Percentiles rank a stretch among this genome's conserved stretches.
Evolutionary conservation across 768 basidiomycete species (phyloP).

Genomic region (Naematelia aurantialba): DNA sequence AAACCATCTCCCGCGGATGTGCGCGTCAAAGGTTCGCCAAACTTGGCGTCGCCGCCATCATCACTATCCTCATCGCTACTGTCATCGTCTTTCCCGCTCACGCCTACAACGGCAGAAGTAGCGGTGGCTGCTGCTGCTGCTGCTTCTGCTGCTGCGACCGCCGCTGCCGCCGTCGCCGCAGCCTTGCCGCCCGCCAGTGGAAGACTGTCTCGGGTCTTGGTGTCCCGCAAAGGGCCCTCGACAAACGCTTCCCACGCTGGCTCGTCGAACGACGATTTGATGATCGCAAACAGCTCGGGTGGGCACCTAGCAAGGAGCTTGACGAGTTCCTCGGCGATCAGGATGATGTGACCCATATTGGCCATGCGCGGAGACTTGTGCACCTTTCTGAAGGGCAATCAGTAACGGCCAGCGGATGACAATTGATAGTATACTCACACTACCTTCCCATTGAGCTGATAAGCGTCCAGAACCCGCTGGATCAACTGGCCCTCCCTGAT

Average conservation of each 20-base stretch:
- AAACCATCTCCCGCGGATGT: slow-evolving; percentile 33
- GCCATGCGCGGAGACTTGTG: slow-evolving; percentile 61
- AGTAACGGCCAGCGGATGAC: not conserved
- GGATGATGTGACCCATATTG: slow-evolving; percentile 94
- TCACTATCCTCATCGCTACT: slow-evolving; percentile 36
- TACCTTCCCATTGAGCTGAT: slow-evolving; percentile 71
- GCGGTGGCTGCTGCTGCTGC: slow-evolving; percentile 1
- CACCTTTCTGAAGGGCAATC: slow-evolving; percentile 54
- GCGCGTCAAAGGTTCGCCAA: slow-evolving; percentile 41
- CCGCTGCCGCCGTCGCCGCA: slow-evolving; percentile 6
- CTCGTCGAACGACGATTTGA: slow-evolving; percentile 68
- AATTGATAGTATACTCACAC: slow-evolving; percentile 54
- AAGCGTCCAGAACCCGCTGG: slow-evolving; percentile 80
- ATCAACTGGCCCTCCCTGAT: slow-evolving; percentile 83
- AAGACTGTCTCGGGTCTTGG: slow-evolving; percentile 72
- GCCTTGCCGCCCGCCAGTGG: slow-evolving; percentile 66
- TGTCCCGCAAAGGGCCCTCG: slow-evolving; percentile 75
- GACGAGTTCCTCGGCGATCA: slow-evolving; percentile 92
- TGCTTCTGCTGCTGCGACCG: slow-evolving; percentile 21
- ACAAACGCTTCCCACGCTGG: slow-evolving; percentile 88
- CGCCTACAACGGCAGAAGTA: not conserved
- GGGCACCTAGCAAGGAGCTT: slow-evolving; percentile 84
- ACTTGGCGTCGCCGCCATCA: slow-evolving; percentile 17
- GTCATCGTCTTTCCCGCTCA: slow-evolving; percentile 23
- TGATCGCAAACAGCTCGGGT: slow-evolving; percentile 63